Conservation (phyloP, 257 asterid genomes). For the Solanum gandarillasii region DNA sequence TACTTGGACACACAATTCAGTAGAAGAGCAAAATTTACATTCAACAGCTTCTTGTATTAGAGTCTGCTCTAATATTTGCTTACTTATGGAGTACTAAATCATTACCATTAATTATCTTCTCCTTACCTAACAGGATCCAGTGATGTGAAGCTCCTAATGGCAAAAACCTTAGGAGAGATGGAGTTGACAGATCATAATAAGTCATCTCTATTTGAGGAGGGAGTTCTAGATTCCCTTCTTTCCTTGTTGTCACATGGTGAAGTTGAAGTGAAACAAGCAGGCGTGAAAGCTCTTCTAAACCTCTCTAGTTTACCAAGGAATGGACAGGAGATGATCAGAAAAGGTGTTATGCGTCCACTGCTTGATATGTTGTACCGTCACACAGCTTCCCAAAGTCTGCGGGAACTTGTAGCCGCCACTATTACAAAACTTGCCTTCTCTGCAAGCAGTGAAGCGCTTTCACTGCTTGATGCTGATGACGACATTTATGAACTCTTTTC, state of each 20-base stretch:
- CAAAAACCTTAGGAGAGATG: conserved; percentile 45
- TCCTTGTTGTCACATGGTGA: conserved; percentile 24
- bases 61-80: background rate
- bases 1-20: background rate
- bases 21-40: background rate
- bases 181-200: conserved; percentile 58
- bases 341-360: conserved; percentile 35
- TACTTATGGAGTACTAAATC: background rate
- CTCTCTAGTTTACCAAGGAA: conserved; percentile 40
- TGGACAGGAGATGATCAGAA: conserved; percentile 50
- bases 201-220: conserved; percentile 37
- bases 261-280: conserved; percentile 32
- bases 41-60: background rate
- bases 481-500: conserved; percentile 38
- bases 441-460: conserved; percentile 15
- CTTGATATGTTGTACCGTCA: conserved; percentile 44
- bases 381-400: conserved; percentile 25
- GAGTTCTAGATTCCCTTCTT: conserved; percentile 44
- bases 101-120: background rate
- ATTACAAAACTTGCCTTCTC: conserved; percentile 38
- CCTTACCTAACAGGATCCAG: conserved; percentile 28
- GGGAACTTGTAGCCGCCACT: conserved; percentile 39
- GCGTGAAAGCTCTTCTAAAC: conserved; percentile 38
- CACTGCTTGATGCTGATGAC: conserved; percentile 40
- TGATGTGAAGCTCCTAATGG: conserved; percentile 50